Evolutionary conservation across 352 stramenopile species (phyloP).

Genomic region (Globisporangium nodosum): DNA sequence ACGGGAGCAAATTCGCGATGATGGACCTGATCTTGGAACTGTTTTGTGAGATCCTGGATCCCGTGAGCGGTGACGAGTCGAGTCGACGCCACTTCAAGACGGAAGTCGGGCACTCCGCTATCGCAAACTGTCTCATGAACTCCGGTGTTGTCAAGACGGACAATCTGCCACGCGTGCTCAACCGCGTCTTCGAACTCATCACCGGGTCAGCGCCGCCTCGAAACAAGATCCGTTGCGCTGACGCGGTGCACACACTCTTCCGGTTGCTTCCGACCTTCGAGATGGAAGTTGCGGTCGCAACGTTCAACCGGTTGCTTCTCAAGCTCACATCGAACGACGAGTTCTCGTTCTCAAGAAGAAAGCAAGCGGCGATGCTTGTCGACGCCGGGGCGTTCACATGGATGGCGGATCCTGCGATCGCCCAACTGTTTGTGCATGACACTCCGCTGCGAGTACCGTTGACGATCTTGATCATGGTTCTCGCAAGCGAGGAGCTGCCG

Average conservation of each 20-base stretch:
- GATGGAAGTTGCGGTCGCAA: slow-evolving; percentile 16
- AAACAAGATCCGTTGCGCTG: slow-evolving; percentile 52
- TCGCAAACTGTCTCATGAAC: slow-evolving; percentile 53
- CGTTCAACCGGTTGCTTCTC: slow-evolving; percentile 30
- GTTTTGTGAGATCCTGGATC: slow-evolving; percentile 40
- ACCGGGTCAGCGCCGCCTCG: slow-evolving; percentile 25
- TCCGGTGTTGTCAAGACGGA: slow-evolving; percentile 40
- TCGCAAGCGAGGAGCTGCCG: slow-evolving; percentile 43
- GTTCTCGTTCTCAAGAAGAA: slow-evolving; percentile 37
- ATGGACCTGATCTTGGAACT: slow-evolving; percentile 52
- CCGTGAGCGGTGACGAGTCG: slow-evolving; percentile 15
- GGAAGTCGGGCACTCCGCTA: slow-evolving; percentile 35
- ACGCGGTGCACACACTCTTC: slow-evolving; percentile 54
- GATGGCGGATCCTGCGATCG: slow-evolving; percentile 35
- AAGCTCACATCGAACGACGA: slow-evolving; percentile 46
- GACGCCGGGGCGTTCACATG: slow-evolving; percentile 50
- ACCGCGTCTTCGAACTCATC: slow-evolving; percentile 56
- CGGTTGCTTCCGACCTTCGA: slow-evolving; percentile 34
- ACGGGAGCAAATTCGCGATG: slow-evolving; percentile 23
- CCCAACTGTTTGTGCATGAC: slow-evolving; percentile 26
- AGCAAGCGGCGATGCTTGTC: slow-evolving; percentile 41
- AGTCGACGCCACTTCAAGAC: slow-evolving; percentile 35
- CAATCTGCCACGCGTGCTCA: slow-evolving; percentile 28
- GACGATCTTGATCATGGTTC: slow-evolving; percentile 30
- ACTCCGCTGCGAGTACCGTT: slow-evolving; percentile 30